Conservation (phyloP, 306 rosid genomes). For the Gynostemma pentaphyllum region DNA sequence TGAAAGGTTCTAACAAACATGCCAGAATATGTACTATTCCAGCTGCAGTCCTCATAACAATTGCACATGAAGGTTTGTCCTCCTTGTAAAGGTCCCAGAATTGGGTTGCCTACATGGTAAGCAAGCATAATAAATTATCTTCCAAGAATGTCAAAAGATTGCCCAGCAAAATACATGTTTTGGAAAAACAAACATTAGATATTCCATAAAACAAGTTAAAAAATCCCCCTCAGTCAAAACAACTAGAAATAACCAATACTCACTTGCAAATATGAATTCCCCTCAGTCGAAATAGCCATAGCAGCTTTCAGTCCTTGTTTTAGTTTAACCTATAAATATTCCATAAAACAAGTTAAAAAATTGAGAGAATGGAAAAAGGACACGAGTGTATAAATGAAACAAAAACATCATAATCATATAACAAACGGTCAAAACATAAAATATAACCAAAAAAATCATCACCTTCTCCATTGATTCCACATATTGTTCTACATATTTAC, state of each 20-base stretch:
- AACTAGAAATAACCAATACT: constrained; percentile 14
- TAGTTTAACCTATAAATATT: constrained; percentile 55
- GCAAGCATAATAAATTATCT: background rate
- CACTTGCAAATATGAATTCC: constrained; percentile 88
- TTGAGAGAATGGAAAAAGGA: background rate
- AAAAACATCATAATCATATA: background rate
- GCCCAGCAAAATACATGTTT: background rate
- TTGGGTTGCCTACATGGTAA: constrained; percentile 50
- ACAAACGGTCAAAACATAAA: background rate
- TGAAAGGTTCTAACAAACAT: constrained; percentile 79
- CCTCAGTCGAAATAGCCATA: constrained; percentile 80
- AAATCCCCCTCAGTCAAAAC: too few species aligned
- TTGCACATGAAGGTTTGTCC: constrained; percentile 51
- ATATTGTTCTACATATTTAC: constrained; percentile 58
- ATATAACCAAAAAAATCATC: constrained; percentile 2
- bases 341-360: background rate
- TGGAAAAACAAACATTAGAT: background rate
- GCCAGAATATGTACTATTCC: constrained; percentile 85
- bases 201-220: background rate
- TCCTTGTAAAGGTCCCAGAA: constrained; percentile 89
- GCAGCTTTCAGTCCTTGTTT: constrained; percentile 87
- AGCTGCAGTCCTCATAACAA: constrained; percentile 78
- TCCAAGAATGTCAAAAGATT: background rate
- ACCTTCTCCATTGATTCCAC: constrained; percentile 96
- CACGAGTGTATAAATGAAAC: background rate